Base-by-base conservation (phyloP, 2,329 filamentous ascomycete species). In the Coleophoma crateriformis region DNA sequence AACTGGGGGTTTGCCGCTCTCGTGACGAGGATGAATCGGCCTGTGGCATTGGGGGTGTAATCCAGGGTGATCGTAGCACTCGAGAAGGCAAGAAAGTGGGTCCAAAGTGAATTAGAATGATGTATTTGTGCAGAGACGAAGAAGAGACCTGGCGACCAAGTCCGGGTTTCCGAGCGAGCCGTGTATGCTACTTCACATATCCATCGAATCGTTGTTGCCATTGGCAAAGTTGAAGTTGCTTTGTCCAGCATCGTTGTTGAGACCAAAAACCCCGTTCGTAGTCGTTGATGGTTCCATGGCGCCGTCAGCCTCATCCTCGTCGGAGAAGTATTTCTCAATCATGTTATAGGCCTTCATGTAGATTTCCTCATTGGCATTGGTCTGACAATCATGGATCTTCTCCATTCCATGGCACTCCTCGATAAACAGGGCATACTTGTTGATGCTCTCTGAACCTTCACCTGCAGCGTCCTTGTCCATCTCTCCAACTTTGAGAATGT, bases 341-440 rank as follows among this genome's bases (percentile, higher is more conserved):
- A 99, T 99, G 81, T 95, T 97, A 81, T 97, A 99, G 0, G 94
- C 94, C 84, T 99, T 99, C 92, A 99, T 97, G 80, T 99, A 99
- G 62, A 99, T 99, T 74, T 99, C 94, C 75, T 99, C 94, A 74
- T 99, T 99, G 76, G 92, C 92, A 65, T 99, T 99, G 77, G 95
- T 96, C 78, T 99, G 94, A 82, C 94, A 97, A 63, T 97, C 92
- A 74, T 99, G 94, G 61, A 99, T 97, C 85, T 97, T 97, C 78
- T 97, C 94, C 94, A 99, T 99, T 59, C 94, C 94, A 65, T 90
- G 90, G 60, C 91, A 95, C 73, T 99, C 94, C 74, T 99, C 94
- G 60, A 99, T 99, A 73, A 95, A 97, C 56, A 99, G 81, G 43
- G 94, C 94, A 65, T 95, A 99, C 58, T 89, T 87, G 83, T 99